Conservation (phyloP, 1,284 basidiomycete genomes). For the Rhodotorula mucilaginosa region DNA sequence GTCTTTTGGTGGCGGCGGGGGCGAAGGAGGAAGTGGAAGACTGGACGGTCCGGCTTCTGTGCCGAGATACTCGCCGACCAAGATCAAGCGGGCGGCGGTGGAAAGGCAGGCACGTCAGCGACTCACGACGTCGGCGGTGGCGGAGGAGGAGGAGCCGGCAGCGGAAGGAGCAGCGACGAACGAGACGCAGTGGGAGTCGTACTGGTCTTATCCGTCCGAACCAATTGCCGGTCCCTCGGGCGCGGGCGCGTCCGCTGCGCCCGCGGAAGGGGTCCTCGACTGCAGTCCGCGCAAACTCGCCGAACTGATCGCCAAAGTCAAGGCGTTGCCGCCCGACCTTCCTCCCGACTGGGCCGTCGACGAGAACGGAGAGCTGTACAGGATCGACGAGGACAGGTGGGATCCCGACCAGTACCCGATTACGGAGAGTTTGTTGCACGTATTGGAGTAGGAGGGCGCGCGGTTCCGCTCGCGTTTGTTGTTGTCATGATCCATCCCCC, state of each 20-base stretch:
- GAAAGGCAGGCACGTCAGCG: not conserved
- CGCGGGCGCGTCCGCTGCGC: not conserved
- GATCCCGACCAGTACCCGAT: not conserved
- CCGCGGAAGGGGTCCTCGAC: not conserved
- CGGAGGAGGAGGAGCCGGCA: not conserved
- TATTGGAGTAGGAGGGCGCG: too few relatives aligned
- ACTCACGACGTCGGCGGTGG: not conserved
- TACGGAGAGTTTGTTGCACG: too few relatives aligned
- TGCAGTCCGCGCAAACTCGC: not conserved
- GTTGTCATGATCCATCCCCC: not conserved
- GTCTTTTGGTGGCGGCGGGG: too few relatives aligned
- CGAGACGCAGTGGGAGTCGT: conserved; percentile 28
- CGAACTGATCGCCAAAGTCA: not conserved
- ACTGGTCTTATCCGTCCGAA: conserved; percentile 18
- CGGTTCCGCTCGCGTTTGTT: not conserved
- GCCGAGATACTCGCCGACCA: conserved; percentile 6
- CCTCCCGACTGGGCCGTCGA: not conserved
- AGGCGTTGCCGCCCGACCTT: not conserved
- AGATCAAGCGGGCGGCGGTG: not conserved
- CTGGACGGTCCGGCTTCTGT: not conserved
- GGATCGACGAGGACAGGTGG: not conserved
- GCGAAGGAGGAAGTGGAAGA: not conserved
- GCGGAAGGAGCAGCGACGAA: not conserved
- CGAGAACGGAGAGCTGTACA: not conserved
- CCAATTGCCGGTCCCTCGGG: not conserved